phyloP scores from a whole-genome alignment of 345 rosid species.

The Corchorus capsularis region DNA sequence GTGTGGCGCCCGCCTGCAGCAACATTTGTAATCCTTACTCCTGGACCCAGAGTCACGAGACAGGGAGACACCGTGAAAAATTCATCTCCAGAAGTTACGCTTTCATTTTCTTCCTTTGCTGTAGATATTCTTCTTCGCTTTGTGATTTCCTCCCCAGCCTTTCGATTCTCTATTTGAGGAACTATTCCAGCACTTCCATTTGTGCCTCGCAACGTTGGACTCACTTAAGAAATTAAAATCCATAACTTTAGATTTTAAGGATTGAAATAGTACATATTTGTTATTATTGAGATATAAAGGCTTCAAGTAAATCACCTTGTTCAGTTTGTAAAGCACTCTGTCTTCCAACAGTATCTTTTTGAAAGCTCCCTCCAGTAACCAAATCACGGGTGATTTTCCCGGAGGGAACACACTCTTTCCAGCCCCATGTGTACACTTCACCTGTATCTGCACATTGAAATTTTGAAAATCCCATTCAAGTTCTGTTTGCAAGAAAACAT shows the following conservation, averaged over 20 bases:
- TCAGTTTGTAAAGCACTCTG: constrained; percentile 39
- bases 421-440: constrained; percentile 88
- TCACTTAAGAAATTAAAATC: constrained; percentile 31
- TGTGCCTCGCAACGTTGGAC: constrained; percentile 43
- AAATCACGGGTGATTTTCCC: constrained; percentile 37
- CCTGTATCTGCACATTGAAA: constrained; percentile 51
- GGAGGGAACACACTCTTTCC: constrained; percentile 87
- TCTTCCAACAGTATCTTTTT: constrained; percentile 44
- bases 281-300: neutral
- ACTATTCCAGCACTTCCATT: constrained; percentile 28
- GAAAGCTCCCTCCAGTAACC: constrained; percentile 38
- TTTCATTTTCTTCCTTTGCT: constrained; percentile 55
- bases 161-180: constrained; percentile 36
- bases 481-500: neutral
- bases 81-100: constrained; percentile 50
- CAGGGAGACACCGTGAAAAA: constrained; percentile 54
- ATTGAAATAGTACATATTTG: neutral
- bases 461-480: neutral
- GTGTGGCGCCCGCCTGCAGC: constrained; percentile 92
- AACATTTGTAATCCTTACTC: constrained; percentile 67
- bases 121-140: constrained; percentile 62
- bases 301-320: constrained; percentile 44
- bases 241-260: neutral
- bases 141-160: constrained; percentile 51
- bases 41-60: constrained; percentile 56